Evolutionary conservation across 2,329 filamentous ascomycete genomes (phyloP).

Genomic region (Onygena corvina): DNA sequence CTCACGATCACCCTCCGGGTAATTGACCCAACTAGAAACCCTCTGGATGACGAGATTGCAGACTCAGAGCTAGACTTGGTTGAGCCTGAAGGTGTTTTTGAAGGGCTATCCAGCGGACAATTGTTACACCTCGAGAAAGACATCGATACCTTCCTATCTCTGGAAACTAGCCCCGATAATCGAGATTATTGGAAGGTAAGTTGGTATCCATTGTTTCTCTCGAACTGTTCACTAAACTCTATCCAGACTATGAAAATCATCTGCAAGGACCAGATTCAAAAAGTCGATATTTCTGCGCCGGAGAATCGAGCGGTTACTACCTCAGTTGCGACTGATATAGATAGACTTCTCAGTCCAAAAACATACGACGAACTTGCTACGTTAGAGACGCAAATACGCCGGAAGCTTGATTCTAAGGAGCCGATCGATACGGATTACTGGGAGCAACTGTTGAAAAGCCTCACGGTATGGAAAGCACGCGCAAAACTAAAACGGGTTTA

Average conservation of each 20-base stretch:
- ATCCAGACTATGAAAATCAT: slow-evolving; percentile 65
- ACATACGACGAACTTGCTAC: slow-evolving; percentile 72
- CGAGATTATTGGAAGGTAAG: slow-evolving; percentile 71
- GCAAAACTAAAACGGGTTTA: slow-evolving; percentile 70
- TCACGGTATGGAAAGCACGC: slow-evolving; percentile 84
- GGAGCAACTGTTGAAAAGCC: slow-evolving; percentile 76
- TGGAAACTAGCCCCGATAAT: slow-evolving; percentile 69
- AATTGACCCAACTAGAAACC: slow-evolving; percentile 70
- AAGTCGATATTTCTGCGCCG: slow-evolving; percentile 46
- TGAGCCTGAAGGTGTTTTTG: slow-evolving; percentile 68
- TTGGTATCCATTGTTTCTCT: slow-evolving; percentile 4
- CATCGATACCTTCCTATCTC: slow-evolving; percentile 62
- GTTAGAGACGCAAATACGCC: slow-evolving; percentile 74
- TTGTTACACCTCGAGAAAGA: slow-evolving; percentile 68
- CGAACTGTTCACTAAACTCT: slow-evolving; percentile 12
- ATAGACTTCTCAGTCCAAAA: slow-evolving; percentile 76
- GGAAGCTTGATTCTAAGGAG: slow-evolving; percentile 77
- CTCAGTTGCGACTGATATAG: slow-evolving; percentile 76
- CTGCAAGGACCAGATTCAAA: slow-evolving; percentile 62
- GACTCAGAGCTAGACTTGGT: slow-evolving; percentile 68
- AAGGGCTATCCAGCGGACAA: slow-evolving; percentile 54
- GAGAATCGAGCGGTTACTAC: slow-evolving; percentile 63
- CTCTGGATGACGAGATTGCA: slow-evolving; percentile 67
- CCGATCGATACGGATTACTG: slow-evolving; percentile 95
- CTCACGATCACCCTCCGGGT: slow-evolving; percentile 82